A percentile compares a stretch with the other conserved stretches of the same genome.
These are phyloP conservation scores for Mimosa pudica DNA, from an alignment of 306 rosid species.

Conservation along the genomic window DNA sequence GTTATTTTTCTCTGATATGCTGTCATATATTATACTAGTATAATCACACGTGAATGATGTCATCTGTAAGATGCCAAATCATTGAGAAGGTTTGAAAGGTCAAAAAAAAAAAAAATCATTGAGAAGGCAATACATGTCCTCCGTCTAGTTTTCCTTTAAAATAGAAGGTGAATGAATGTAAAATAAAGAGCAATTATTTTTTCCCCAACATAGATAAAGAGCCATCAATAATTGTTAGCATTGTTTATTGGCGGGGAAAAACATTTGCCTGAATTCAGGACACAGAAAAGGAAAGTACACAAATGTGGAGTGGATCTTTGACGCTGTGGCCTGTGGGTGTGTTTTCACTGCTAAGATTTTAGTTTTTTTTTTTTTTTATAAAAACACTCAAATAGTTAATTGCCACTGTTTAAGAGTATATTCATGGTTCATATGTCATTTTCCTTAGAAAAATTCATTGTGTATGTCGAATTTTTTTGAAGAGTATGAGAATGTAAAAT, in stretches of 20 bases:
- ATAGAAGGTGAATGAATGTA: not conserved
- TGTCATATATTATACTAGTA: not conserved
- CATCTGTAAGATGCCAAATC: not conserved
- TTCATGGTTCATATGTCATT: not conserved
- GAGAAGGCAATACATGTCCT: not conserved
- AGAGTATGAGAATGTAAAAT: not conserved
- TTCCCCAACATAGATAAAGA: not conserved
- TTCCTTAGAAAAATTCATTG: not conserved
- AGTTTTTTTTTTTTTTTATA: too few relatives aligned
- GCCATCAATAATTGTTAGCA: not conserved
- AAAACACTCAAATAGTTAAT: too few relatives aligned
- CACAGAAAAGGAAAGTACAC: not conserved
- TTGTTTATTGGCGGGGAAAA: too few relatives aligned
- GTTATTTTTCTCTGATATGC: not conserved
- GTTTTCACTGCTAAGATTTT: not conserved
- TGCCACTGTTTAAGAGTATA: too few relatives aligned
- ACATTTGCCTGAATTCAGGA: not conserved
- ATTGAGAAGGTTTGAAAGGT: too few relatives aligned
- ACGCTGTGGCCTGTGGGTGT: not conserved
- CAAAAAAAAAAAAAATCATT: too few relatives aligned
- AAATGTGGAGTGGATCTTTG: not conserved
- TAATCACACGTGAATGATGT: not conserved
- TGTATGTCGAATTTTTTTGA: not conserved
- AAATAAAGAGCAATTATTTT: not conserved
- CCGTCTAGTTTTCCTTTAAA: not conserved